Base-by-base conservation (phyloP, 1,139 yeast genomes). In the Diutina pseudorugosa region DNA sequence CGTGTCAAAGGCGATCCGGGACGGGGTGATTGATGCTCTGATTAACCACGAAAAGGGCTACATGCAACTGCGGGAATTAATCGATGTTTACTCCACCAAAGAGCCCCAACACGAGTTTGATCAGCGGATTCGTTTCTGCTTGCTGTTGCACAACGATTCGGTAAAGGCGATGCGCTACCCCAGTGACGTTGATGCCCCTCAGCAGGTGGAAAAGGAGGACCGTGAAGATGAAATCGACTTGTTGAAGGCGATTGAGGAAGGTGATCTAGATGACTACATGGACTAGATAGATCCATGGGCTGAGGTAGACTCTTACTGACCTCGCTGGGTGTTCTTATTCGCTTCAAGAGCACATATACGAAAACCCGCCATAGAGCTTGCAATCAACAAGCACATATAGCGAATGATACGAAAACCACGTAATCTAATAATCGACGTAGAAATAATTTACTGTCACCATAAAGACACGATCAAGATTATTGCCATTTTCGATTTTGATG, bases 121-220 rank as follows among this genome's bases (percentile, higher is more conserved):
- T 68, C 95, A 89, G 67, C 85, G 98, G 73, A 91, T 93, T 68
- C 82, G 82, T 62, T 94, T 93, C 68, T 93, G 96, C 65, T 87
- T 90, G 69, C 78, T 85, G 51, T 77, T 94, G 59, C 95, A 93
- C 69, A 89, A 90, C 60, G 98, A 93, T 62, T 82, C 90, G 65
- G 95, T 93, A 55, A 87, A 89, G 71, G 89, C 96, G 20, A 90
- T 94, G 98, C 81, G 98, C 62, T 94, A 87, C 68, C 95, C 97
- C 14, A 65, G 67, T 51, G 76, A 73, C 55, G 69, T 66, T 51
- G 53, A 69, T 67, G 23, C 14, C 11, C 36, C 20, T 5, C 40
- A 25, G 19, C 68, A 72, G 65, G 56, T 59, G 21, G 59, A 76
- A 51, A 61, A 65, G 53, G 72, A 69, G 51, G 61, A 66, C 25